These are phyloP conservation scores for Penicillium cosmopolitanum DNA, from an alignment of 495 filamentous ascomycete species.

Conservation along the genomic window DNA sequence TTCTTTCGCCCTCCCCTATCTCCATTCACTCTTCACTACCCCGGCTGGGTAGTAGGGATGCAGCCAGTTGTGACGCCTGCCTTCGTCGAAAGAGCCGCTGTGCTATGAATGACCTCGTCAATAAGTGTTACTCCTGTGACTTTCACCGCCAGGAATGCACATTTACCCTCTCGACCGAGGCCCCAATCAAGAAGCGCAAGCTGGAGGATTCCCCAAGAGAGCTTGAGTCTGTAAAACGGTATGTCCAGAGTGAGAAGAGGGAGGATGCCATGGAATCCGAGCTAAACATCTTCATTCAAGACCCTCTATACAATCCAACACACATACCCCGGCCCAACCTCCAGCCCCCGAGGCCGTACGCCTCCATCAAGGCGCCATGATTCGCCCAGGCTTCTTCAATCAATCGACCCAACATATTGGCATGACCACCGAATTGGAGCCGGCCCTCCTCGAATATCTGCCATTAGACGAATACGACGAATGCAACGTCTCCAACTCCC, in stretches of 20 bases:
- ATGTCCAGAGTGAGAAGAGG: conserved; percentile 11
- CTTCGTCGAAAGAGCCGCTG: conserved; percentile 84
- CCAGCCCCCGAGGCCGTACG: conserved; percentile 29
- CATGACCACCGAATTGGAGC: conserved; percentile 57
- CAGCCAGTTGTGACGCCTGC: conserved; percentile 76
- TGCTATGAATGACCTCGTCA: conserved; percentile 71
- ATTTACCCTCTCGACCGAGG: conserved; percentile 50
- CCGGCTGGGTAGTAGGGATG: conserved; percentile 45
- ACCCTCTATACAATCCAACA: conserved; percentile 24
- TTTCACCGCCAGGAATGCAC: conserved; percentile 60
- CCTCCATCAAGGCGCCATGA: conserved; percentile 30
- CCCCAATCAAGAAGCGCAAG: conserved; percentile 75
- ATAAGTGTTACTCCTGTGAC: conserved; percentile 57
- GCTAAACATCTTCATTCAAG: conserved; percentile 8
- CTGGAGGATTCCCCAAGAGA: conserved; percentile 42
- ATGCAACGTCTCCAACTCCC: conserved; percentile 41
- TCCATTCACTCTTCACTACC: conserved; percentile 33
- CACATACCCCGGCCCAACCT: no score
- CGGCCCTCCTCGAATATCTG: conserved; percentile 50
- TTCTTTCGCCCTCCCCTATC: conserved; percentile 35
- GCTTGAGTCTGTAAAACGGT: conserved; percentile 50
- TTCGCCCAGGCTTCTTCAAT: conserved; percentile 45
- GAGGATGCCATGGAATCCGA: not conserved
- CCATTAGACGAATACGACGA: conserved; percentile 48
- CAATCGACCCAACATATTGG: conserved; percentile 56